These are phyloP conservation scores for Passalora sequoiae DNA, from an alignment of 2,329 filamentous ascomycete genomes.

Conservation along the genomic window DNA sequence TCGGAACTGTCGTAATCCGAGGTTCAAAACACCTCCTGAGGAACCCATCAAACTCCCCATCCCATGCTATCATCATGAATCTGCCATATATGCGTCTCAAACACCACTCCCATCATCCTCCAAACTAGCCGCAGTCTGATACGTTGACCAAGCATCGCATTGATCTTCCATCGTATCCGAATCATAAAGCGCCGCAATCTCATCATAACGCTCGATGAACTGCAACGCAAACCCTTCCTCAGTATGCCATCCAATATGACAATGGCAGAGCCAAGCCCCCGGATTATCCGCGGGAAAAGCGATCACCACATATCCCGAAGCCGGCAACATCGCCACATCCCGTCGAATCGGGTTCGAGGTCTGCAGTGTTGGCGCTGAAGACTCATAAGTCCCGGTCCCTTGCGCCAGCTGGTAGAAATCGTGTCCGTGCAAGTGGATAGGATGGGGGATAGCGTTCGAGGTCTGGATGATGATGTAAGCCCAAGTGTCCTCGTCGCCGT, in stretches of 20 bases:
- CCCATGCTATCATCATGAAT: too few relatives aligned
- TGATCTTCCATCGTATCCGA: constrained; percentile 4
- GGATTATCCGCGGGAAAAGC: constrained; percentile 34
- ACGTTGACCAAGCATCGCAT: constrained; percentile 8
- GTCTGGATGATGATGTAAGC: constrained; percentile 42
- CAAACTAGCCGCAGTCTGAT: neutral
- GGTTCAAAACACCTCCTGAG: too few relatives aligned
- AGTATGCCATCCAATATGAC: constrained; percentile 32
- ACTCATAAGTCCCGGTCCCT: constrained; percentile 36
- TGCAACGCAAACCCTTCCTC: constrained; percentile 30
- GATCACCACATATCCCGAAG: constrained; percentile 31
- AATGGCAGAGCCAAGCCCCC: constrained; percentile 29
- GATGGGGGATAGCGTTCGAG: constrained; percentile 30
- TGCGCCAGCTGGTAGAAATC: constrained; percentile 41
- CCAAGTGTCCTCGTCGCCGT: constrained; percentile 14
- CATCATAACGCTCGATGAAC: constrained; percentile 23
- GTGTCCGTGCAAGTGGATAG: constrained; percentile 45
- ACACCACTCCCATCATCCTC: constrained; percentile 9
- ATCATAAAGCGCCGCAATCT: constrained; percentile 16
- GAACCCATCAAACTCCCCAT: too few relatives aligned
- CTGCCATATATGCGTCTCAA: too few relatives aligned
- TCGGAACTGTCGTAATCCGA: too few relatives aligned
- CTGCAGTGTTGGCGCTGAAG: constrained; percentile 27
- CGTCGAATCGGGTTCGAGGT: constrained; percentile 31
- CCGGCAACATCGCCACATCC: constrained; percentile 33